These are phyloP conservation scores for Silene latifolia DNA, from an alignment of 148 eudicot species.

Conservation along the genomic window DNA sequence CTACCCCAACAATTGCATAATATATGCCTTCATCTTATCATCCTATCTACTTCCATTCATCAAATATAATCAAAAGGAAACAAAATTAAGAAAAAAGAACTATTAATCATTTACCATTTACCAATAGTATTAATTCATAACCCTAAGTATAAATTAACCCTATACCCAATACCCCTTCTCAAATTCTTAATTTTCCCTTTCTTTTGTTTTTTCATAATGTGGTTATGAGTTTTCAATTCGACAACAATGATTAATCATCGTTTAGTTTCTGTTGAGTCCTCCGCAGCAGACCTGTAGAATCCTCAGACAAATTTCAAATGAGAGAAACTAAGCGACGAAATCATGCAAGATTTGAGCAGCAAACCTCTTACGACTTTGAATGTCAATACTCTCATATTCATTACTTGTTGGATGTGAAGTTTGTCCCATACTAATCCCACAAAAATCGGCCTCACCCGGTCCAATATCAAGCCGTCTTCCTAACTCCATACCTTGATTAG, in stretches of 20 bases:
- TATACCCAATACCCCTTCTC: slow-evolving; percentile 28
- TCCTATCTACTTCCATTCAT: slow-evolving; percentile 2
- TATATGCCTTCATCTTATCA: not conserved
- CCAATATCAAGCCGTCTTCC: slow-evolving; percentile 36
- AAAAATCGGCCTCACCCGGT: slow-evolving; percentile 27
- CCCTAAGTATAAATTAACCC: slow-evolving; percentile 26
- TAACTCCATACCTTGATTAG: slow-evolving; percentile 35
- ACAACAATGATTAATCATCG: not conserved
- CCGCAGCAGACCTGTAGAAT: not conserved
- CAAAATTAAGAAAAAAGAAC: not conserved
- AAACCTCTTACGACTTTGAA: slow-evolving; percentile 43
- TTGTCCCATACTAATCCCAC: slow-evolving; percentile 27
- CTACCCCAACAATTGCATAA: slow-evolving; percentile 4
- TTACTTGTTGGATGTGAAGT: slow-evolving; percentile 37
- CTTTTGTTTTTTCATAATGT: too few relatives aligned
- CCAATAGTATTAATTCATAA: not conserved
- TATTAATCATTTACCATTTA: not conserved
- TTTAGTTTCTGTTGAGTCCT: not conserved
- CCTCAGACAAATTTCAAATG: not conserved
- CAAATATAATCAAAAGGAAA: slow-evolving; percentile 2
- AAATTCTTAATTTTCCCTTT: not conserved
- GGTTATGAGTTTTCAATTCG: too few relatives aligned
- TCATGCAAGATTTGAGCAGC: slow-evolving; percentile 53
- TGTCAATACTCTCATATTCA: slow-evolving; percentile 32
- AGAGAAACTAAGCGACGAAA: slow-evolving; percentile 35